Base-by-base conservation (phyloP, 495 filamentous ascomycete genomes). In the Talaromyces liani region DNA sequence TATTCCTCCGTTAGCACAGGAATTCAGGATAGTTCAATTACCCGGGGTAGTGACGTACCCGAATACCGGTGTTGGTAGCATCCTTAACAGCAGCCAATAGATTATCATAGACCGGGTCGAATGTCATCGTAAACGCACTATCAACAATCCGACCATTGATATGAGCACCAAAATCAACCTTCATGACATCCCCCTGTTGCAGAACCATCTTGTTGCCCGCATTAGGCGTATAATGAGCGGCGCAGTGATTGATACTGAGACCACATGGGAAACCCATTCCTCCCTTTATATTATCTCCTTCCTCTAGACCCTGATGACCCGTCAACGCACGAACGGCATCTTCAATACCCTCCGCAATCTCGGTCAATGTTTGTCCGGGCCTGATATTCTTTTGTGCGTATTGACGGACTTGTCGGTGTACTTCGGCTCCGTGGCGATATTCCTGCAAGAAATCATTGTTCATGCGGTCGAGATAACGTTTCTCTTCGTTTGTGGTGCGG, bases 241-340 rank as follows among this genome's bases (percentile, higher is more conserved):
- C 91, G 66, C 89, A 89, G 71, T 96, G 86, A 77, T 97, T 94
- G 66, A 97, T 78, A 71, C 89, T 90, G 41, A 97, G 75, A 33
- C 92, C 92, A 10, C 88, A 91, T 10, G 92, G 92, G 79, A 97
- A 97, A 22, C 90, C 92, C 84, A 96, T 87, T 59, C 92, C 92
- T 60, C 88, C 90, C 59, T 87, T 82, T 36, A 91, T 76, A 63
- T 86, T 87, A 68, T 93, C 90, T 14, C 92, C 92, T 62, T 91
- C 86, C 61, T 89, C 84, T 60, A 96, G 75, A 22, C 92, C 92
- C 58, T 84, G 79, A 69, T 97, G 90, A 60, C 87, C 90, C 16
- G 87, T 85, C 60, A 96, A 75, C 2, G 90, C 87, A 65, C 92
- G 85, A 33, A 96, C 90, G 54, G 87, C 82, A 71, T 94, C 86